phyloP scores from a whole-genome alignment of 2,329 filamentous ascomycete genomes.

The Penicillium italicum region DNA sequence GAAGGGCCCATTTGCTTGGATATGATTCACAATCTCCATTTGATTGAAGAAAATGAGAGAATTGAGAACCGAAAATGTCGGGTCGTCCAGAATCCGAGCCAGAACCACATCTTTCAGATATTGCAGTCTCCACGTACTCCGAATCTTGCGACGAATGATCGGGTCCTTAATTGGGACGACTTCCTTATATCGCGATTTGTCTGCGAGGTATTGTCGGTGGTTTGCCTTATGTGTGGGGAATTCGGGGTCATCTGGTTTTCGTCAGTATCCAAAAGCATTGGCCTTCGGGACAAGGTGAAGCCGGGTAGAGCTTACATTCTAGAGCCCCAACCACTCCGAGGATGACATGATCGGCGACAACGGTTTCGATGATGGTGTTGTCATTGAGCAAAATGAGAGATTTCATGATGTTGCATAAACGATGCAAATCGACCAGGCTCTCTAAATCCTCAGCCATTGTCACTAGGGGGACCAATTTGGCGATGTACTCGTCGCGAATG shows the following conservation, averaged over 20 bases:
- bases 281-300: neutral
- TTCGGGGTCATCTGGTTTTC: constrained; percentile 74
- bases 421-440: constrained; percentile 78
- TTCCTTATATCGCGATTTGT: constrained; percentile 89
- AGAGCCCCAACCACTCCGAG: constrained; percentile 90
- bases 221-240: constrained; percentile 98
- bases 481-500: constrained; percentile 79
- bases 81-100: constrained; percentile 92
- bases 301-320: constrained; percentile 59
- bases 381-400: constrained; percentile 92
- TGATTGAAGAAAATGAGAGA: constrained; percentile 99
- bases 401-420: constrained; percentile 97
- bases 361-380: constrained; percentile 87
- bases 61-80: constrained; percentile 95
- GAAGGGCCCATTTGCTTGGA: constrained; percentile 77
- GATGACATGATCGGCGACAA: constrained; percentile 84
- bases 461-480: constrained; percentile 80
- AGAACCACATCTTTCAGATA: constrained; percentile 99
- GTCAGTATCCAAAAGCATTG: constrained; percentile 1
- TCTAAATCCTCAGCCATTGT: constrained; percentile 88
- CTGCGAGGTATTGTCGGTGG: constrained; percentile 86
- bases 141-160: constrained; percentile 80
- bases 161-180: constrained; percentile 88
- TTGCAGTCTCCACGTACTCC: constrained; percentile 90
- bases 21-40: constrained; percentile 91